These are phyloP conservation scores for Lithospermum erythrorhizon DNA, from an alignment of 257 asterid genomes.

Conservation along the genomic window DNA sequence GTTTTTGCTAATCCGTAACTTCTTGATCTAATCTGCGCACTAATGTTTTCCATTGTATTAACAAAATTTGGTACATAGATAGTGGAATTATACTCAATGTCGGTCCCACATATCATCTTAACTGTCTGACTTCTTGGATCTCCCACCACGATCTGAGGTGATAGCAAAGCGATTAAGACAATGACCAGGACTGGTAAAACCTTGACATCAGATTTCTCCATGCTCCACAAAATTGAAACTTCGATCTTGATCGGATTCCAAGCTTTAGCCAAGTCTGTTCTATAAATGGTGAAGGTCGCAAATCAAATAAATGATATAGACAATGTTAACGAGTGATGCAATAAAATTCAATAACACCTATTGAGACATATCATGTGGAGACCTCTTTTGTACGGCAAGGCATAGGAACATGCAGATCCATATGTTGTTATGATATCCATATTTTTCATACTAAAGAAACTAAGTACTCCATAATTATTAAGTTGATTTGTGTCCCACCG, in stretches of 20 bases:
- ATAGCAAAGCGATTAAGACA: constrained; percentile 19
- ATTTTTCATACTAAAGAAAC: no score
- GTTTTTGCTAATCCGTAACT: constrained; percentile 42
- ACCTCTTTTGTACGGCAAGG: no score
- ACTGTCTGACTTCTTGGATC: constrained; percentile 55
- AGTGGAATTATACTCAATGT: constrained; percentile 41
- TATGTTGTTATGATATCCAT: no score
- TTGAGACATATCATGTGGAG: background rate
- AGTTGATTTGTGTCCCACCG: no score
- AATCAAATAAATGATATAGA: background rate
- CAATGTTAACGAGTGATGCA: background rate
- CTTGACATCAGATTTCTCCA: constrained; percentile 17
- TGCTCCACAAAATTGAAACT: constrained; percentile 5
- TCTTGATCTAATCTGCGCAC: constrained; percentile 38
- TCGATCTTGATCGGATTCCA: constrained; percentile 1
- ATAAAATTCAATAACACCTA: background rate
- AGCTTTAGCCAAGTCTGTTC: constrained; percentile 1
- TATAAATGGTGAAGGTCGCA: background rate
- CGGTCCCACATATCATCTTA: constrained; percentile 34
- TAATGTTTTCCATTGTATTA: constrained; percentile 55
- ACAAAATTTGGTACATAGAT: constrained; percentile 49
- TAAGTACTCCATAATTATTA: no score
- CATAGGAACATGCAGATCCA: background rate
- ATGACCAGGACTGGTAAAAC: constrained; percentile 4
- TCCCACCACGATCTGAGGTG: constrained; percentile 29